phyloP scores from a whole-genome alignment of 257 asterid genomes.

The Solanum clarkiae region DNA sequence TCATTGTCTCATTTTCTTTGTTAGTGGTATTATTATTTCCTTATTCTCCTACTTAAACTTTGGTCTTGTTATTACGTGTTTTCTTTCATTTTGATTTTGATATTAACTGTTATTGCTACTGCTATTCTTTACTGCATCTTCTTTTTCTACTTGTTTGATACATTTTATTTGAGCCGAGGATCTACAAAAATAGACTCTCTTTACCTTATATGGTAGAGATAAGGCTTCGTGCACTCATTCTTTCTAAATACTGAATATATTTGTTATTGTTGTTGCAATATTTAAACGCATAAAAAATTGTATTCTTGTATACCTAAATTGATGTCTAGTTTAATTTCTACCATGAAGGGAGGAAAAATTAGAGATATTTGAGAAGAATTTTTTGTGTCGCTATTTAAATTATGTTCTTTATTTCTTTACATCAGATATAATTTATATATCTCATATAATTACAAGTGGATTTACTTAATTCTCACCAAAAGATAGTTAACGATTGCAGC shows the following conservation, averaged over 20 bases:
- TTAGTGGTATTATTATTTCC: background rate
- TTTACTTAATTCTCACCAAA: background rate
- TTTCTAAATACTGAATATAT: fast-evolving
- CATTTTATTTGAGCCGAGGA: background rate
- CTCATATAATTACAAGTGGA: no score
- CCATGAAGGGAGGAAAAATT: background rate
- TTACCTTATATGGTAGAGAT: background rate
- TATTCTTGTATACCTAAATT: background rate
- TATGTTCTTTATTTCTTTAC: background rate
- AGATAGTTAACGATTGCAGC: no score
- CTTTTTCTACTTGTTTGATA: background rate
- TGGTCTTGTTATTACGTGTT: background rate
- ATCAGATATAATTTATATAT: no score
- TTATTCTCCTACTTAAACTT: background rate
- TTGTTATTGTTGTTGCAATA: background rate
- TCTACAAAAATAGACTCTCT: background rate
- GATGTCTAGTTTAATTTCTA: background rate
- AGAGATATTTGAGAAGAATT: background rate
- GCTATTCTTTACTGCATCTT: background rate
- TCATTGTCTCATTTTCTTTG: background rate
- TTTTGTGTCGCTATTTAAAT: background rate
- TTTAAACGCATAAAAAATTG: background rate
- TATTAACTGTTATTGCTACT: background rate
- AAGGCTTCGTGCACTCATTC: fast-evolving
- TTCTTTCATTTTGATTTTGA: background rate